These are phyloP conservation scores for Tuber calosporum DNA, from an alignment of 495 filamentous ascomycete genomes.

Conservation along the genomic window DNA sequence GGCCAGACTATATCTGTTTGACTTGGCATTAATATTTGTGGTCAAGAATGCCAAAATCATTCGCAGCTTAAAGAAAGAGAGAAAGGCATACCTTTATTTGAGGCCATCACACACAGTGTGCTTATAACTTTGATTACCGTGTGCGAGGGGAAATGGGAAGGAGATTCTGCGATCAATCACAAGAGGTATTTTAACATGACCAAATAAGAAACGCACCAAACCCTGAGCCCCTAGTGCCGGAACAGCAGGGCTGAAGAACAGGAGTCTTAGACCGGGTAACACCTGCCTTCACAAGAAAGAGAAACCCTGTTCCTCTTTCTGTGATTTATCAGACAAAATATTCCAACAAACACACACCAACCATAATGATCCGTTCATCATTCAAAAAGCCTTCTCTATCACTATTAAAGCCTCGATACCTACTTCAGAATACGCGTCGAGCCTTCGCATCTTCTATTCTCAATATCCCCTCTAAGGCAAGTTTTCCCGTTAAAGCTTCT, in stretches of 20 bases:
- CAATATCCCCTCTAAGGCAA: slow-evolving; percentile 15
- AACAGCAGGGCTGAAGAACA: background rate
- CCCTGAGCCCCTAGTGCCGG: background rate
- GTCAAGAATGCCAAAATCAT: background rate
- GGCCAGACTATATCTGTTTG: slow-evolving; percentile 37
- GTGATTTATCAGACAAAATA: background rate
- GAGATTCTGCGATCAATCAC: background rate
- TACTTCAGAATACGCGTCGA: background rate
- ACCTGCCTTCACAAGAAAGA: background rate
- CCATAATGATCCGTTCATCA: slow-evolving; percentile 25
- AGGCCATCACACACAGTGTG: slow-evolving; percentile 16
- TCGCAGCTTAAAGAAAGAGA: background rate
- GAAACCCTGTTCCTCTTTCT: background rate
- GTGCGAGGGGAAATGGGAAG: background rate
- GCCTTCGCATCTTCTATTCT: slow-evolving; percentile 21
- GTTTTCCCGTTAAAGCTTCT: slow-evolving; percentile 2
- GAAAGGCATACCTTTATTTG: slow-evolving; percentile 26
- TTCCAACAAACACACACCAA: background rate
- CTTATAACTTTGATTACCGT: too few species aligned
- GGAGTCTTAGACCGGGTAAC: background rate
- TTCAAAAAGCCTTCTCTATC: slow-evolving; percentile 15
- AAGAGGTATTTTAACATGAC: background rate
- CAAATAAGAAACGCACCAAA: background rate
- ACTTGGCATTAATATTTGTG: slow-evolving; percentile 5
- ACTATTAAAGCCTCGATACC: slow-evolving; percentile 6